Base-by-base conservation (phyloP, 345 rosid genomes). In the Erysimum cheiranthoides region DNA sequence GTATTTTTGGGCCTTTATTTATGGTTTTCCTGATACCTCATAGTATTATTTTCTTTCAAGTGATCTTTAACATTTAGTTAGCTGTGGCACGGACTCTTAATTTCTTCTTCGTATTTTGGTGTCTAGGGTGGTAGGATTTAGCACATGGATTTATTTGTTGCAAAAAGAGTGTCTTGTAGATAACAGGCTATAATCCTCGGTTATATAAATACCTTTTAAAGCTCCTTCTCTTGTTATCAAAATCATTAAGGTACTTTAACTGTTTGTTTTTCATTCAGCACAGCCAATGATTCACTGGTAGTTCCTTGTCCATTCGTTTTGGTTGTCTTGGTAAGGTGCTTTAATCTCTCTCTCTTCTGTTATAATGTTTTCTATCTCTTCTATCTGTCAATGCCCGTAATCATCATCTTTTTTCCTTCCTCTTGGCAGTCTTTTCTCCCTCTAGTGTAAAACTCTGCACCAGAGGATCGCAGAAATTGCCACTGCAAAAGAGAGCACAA, bases 401-500 rank as follows among this genome's bases (percentile, higher is more conserved):
- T 46, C 50, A 16, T 27, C 36, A 10, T 68, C 40, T 27, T 56
- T 38, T 66, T 8, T 5, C 43, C 10, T 75, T 75, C 45, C 18
- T 56, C 18, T 63, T 54, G 25, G 66, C 76, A 70, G 76, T 64
- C 21, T 56, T 47, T 54, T 36, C 45, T 64, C 39, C 59, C 46
- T 56, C 45, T 71, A 36, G 66, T 71, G 68, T 49, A 43, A 21
- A 64, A 30, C 31, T 47, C 61, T 71, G 61, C 77, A 57, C 67
- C 31, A 31, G 63, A 66, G 71, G 49, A 57, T 36, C 47, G 4
- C 73, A 42, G 21, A 36, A 7, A 21, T 32, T 83, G 45, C 38
- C 74, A 27, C 70, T 66, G 25, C 86, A 81, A 69, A 84, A 79
- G 58, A 81, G 79, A 79, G 68, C 81, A 32, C 82, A 71, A 61